Conservation (phyloP, 225 moss, liverwort and hornwort species). For the Pseudoscleropodium purum region DNA sequence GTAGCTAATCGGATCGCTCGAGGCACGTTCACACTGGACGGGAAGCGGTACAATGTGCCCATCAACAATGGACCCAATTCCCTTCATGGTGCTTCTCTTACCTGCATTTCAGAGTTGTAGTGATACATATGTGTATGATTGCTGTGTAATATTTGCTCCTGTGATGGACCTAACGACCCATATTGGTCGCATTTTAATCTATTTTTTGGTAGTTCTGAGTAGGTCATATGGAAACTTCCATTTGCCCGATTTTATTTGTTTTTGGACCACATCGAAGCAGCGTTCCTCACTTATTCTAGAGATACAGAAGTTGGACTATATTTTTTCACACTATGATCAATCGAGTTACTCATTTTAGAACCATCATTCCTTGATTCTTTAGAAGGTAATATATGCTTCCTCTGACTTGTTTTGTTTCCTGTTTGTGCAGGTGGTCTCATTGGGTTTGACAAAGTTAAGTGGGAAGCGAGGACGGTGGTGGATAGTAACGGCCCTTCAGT, state of each 20-base stretch:
- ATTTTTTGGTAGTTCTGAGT: neutral
- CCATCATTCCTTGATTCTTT: neutral
- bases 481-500: slow-evolving; percentile 57
- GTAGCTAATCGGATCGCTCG: slow-evolving; percentile 74
- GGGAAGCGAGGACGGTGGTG: slow-evolving; percentile 41
- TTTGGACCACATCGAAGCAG: neutral
- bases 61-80: slow-evolving; percentile 70
- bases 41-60: slow-evolving; percentile 36
- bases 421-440: slow-evolving; percentile 45
- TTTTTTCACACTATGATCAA: neutral
- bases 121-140: neutral
- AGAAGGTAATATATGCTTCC: neutral
- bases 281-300: neutral
- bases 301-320: neutral
- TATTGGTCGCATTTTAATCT: neutral
- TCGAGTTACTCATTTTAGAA: neutral
- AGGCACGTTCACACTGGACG: slow-evolving; percentile 58
- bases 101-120: neutral
- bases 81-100: slow-evolving; percentile 48
- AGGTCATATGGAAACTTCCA: neutral
- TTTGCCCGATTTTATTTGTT: neutral
- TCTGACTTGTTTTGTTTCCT: neutral
- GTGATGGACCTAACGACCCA: no score
- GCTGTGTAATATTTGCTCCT: neutral
- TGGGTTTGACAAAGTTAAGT: slow-evolving; percentile 91